Conservation (phyloP, 306 rosid genomes). For the Fagus sylvatica region DNA sequence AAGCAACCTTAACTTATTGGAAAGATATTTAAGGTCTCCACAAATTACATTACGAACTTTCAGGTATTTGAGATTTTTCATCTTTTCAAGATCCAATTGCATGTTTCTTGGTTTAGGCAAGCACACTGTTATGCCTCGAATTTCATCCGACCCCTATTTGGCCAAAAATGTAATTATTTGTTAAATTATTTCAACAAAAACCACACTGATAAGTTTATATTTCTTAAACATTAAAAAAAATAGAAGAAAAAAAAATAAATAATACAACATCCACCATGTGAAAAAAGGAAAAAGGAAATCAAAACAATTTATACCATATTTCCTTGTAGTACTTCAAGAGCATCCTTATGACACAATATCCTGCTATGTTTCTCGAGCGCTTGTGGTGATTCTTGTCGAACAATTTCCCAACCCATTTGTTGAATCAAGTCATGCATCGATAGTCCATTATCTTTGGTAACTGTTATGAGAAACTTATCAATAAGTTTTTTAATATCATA, state of each 20-base stretch:
- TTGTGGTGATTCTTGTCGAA: conserved; percentile 7
- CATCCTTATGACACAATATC: conserved; percentile 20
- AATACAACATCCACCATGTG: no score
- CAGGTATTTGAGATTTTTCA: conserved; percentile 33
- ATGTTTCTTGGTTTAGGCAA: conserved; percentile 32
- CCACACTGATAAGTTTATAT: no score
- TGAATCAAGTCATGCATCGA: conserved; percentile 27
- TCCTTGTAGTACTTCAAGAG: background rate
- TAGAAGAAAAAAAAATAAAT: no score
- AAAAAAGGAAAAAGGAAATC: background rate
- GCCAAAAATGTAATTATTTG: background rate
- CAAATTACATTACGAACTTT: conserved; percentile 24
- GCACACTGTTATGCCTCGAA: conserved; percentile 33
- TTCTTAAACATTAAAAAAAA: no score
- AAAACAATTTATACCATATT: background rate
- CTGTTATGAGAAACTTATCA: conserved; percentile 2
- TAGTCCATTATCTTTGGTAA: background rate
- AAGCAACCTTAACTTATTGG: conserved; percentile 28
- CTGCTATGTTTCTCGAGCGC: conserved; percentile 21
- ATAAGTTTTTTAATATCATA: background rate
- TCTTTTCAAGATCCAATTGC: conserved; percentile 17
- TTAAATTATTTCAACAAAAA: no score
- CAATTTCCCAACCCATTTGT: conserved; percentile 23
- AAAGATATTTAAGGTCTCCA: conserved; percentile 20
- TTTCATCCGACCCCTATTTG: conserved; percentile 26